Base-by-base conservation (phyloP, 1,284 basidiomycete species). In the Rhodotorula mucilaginosa region DNA sequence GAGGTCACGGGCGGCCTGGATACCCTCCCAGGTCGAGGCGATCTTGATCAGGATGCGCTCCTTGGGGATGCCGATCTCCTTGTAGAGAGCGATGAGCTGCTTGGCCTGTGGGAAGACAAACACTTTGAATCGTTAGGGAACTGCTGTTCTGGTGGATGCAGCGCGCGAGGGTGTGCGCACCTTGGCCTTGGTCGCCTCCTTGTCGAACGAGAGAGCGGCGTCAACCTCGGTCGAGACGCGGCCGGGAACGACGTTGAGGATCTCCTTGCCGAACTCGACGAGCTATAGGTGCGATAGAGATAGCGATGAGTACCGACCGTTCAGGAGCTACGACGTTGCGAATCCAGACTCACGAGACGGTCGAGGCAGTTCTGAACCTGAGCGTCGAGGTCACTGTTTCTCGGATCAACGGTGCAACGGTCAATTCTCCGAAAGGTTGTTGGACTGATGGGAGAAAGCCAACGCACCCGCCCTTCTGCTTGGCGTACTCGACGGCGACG, bases 181-280 rank as follows among this genome's bases (percentile, higher is more conserved):
- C 88, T 96, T 97, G 75, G 86, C 87, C 83, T 93, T 95, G 78
- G 93, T 96, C 52, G 81, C 91, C 82, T 90, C 88, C 84, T 92
- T 97, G 86, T 98, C 91, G 83, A 96, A 98, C 74, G 96, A 98
- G 75, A 98, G 88, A 77, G 90, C 89, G 71, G 97, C 96, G 82
- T 99, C 96, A 78, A 99, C 95, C 84, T 99, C 96, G 76, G 96
- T 99, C 64, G 96, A 99, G 77, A 99, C 96, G 83, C 96, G 92
- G 76, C 96, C 97, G 72, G 97, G 96, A 80, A 99, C 93, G 83
- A 99, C 93, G 78, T 87, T 85, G 71, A 99, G 87, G 81, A 99
- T 98, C 85, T 92, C 93, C 83, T 89, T 90, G 78, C 96, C 96
- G 83, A 99, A 99, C 82, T 93, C 93, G 80, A 98, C 93, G 74